Evolutionary conservation across 169 alveolate species (phyloP).

Genomic region (Theileria equi): DNA sequence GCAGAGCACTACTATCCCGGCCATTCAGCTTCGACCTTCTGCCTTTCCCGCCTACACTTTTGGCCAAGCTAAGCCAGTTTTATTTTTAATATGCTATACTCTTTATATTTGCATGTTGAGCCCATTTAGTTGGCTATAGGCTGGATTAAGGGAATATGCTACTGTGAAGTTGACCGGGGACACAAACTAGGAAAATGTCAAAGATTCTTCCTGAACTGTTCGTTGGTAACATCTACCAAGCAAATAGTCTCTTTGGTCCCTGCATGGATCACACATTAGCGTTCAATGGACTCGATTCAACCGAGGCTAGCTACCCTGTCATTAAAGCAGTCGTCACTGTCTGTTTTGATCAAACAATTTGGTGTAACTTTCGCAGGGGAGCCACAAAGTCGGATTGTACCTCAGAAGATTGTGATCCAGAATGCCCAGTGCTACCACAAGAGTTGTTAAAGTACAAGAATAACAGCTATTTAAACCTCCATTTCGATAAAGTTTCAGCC

Average conservation of each 20-base stretch:
- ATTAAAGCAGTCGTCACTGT: slow-evolving; percentile 44
- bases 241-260: slow-evolving; percentile 24
- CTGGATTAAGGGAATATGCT: no score
- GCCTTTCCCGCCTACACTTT: no score
- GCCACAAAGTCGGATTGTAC: background rate
- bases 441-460: no score
- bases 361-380: slow-evolving; percentile 26
- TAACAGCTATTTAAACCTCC: slow-evolving; percentile 33
- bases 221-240: slow-evolving; percentile 42
- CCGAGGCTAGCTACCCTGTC: background rate
- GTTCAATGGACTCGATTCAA: no score
- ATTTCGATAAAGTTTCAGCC: slow-evolving; percentile 37
- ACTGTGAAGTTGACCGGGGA: no score
- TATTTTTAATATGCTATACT: no score
- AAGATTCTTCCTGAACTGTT: slow-evolving; percentile 15
- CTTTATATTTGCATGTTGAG: background rate
- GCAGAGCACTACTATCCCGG: no score
- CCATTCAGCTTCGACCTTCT: no score
- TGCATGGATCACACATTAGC: background rate
- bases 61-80: no score
- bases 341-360: slow-evolving; percentile 44
- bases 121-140: background rate
- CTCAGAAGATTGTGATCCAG: background rate
- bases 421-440: no score
- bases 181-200: slow-evolving; percentile 12